A percentile compares a stretch with the other conserved stretches of the same genome.
These are phyloP conservation scores for Schizothecium vesticola DNA, from an alignment of 495 filamentous ascomycete genomes.

Conservation along the genomic window DNA sequence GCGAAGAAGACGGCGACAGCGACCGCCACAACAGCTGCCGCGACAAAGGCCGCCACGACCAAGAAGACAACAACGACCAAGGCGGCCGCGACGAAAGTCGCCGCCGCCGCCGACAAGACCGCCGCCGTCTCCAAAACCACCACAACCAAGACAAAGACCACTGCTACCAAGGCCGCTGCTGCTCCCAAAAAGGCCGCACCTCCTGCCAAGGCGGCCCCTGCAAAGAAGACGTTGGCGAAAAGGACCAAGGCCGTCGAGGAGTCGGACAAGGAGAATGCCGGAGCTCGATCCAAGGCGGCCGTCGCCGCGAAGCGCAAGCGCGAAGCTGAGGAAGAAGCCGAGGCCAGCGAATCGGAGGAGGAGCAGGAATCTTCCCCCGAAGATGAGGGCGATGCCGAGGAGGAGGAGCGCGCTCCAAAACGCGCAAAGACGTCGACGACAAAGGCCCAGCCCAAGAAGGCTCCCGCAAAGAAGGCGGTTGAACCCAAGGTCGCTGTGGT, in stretches of 20 bases:
- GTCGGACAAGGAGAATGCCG: constrained; percentile 32
- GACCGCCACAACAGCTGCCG: constrained; percentile 27
- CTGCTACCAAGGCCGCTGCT: constrained; percentile 5
- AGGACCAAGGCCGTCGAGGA: constrained; percentile 24
- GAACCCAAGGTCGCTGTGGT: constrained; percentile 4
- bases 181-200: constrained; percentile 22
- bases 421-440: constrained; percentile 12
- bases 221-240: constrained; percentile 34
- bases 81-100: constrained; percentile 3
- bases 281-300: constrained; percentile 2
- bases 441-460: constrained; percentile 12
- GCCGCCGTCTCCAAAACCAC: constrained; percentile 15
- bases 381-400: neutral
- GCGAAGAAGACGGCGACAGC: neutral
- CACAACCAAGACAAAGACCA: constrained; percentile 8
- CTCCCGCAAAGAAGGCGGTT: constrained; percentile 5
- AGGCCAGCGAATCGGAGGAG: constrained; percentile 7
- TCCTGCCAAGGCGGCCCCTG: constrained; percentile 21
- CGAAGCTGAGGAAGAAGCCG: constrained; percentile 22
- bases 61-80: constrained; percentile 8
- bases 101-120: constrained; percentile 15
- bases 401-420: constrained; percentile 8
- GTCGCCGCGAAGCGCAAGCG: constrained; percentile 14
- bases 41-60: constrained; percentile 26
- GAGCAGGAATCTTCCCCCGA: constrained; percentile 4